Evolutionary conservation across 75 land plant species (phyloP).

Genomic region (Selaginella moellendorffii): DNA sequence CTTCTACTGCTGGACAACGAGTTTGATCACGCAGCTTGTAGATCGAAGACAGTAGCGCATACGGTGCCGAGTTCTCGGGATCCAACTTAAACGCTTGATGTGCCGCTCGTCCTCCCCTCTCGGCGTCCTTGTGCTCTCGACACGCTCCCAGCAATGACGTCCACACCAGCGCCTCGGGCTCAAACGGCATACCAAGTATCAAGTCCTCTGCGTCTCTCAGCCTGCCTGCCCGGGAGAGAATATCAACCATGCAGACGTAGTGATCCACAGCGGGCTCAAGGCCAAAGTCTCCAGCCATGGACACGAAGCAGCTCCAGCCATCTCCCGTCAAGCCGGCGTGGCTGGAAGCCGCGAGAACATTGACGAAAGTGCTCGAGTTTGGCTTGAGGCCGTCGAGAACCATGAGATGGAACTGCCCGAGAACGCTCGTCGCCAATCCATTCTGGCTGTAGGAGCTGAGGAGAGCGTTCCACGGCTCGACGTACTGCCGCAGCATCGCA

Average conservation of each 20-base stretch:
- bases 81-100: conserved; percentile 12
- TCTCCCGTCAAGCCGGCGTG: neutral
- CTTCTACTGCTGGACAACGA: too few species aligned
- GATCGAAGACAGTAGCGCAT: neutral
- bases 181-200: conserved; percentile 14
- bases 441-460: neutral
- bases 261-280: conserved; percentile 8
- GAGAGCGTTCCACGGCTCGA: neutral
- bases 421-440: neutral
- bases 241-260: conserved; percentile 10
- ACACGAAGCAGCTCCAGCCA: neutral
- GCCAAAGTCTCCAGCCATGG: conserved; percentile 6
- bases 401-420: neutral
- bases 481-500: neutral
- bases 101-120: conserved; percentile 13
- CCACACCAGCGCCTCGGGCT: conserved; percentile 15
- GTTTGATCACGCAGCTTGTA: too few species aligned
- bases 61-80: conserved; percentile 14
- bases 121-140: conserved; percentile 8
- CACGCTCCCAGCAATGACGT: conserved; percentile 20
- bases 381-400: neutral
- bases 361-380: neutral
- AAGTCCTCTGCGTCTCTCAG: conserved; percentile 14
- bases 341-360: conserved; percentile 1
- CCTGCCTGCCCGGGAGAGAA: conserved; percentile 9